Conservation (phyloP, 768 basidiomycete species). For the Chiua virens region DNA sequence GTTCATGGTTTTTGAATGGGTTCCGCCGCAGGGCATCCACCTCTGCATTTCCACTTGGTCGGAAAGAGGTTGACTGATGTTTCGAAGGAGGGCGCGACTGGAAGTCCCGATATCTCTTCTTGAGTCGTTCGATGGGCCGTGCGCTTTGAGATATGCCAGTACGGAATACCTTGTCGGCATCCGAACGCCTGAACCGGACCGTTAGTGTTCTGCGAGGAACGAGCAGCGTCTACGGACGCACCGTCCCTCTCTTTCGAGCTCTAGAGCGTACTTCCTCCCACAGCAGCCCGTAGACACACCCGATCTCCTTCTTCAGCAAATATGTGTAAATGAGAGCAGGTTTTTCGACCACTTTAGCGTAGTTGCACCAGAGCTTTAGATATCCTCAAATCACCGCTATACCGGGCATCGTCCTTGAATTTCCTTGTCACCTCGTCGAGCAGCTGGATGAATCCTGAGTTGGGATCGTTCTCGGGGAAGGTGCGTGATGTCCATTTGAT, state of each 20-base stretch:
- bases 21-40: conserved; percentile 33
- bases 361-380: conserved; percentile 87
- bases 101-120: conserved; percentile 79
- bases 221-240: conserved; percentile 38
- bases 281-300: conserved; percentile 70
- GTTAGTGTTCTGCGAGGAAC: conserved; percentile 6
- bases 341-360: conserved; percentile 77
- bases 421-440: conserved; percentile 81
- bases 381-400: conserved; percentile 88
- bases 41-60: conserved; percentile 27
- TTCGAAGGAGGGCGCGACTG: conserved; percentile 47
- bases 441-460: conserved; percentile 75
- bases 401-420: conserved; percentile 81
- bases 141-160: conserved; percentile 81
- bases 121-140: conserved; percentile 81
- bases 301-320: conserved; percentile 72
- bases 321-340: conserved; percentile 69
- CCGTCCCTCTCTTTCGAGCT: conserved; percentile 77
- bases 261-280: conserved; percentile 91
- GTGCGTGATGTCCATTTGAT: conserved; percentile 87
- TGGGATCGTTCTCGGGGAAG: conserved; percentile 66
- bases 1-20: conserved; percentile 37
- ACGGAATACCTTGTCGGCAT: conserved; percentile 80
- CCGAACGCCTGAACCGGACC: conserved; percentile 49
- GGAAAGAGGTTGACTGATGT: conserved; percentile 24